Percentiles rank a stretch among this genome's conserved stretches.
Evolutionary conservation across 805 yeast genomes (phyloP).

Genomic region (Brettanomyces custersianus): DNA sequence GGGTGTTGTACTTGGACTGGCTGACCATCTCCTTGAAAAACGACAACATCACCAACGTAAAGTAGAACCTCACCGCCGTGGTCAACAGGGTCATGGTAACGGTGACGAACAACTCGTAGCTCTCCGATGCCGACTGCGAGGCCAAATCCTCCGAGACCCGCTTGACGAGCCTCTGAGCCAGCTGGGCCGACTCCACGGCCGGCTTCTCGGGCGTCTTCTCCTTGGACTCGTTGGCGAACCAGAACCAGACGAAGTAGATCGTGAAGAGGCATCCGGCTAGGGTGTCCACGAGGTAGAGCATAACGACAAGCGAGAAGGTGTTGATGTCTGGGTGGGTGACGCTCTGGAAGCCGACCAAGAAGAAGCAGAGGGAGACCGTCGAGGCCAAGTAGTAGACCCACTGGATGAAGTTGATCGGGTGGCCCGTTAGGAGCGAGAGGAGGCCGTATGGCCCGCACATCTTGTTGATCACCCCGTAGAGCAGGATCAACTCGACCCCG

Average conservation of each 20-base stretch:
- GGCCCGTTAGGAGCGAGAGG: slow-evolving; percentile 80
- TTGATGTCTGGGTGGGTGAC: slow-evolving; percentile 49
- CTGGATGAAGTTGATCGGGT: slow-evolving; percentile 73
- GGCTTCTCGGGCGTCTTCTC: background rate
- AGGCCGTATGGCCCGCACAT: slow-evolving; percentile 86
- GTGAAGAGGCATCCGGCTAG: slow-evolving; percentile 60
- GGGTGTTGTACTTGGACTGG: slow-evolving; percentile 29
- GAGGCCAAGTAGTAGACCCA: slow-evolving; percentile 72
- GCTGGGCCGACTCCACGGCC: slow-evolving; percentile 4
- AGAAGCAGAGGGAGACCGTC: slow-evolving; percentile 52
- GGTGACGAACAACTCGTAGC: slow-evolving; percentile 50
- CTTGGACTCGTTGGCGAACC: slow-evolving; percentile 43
- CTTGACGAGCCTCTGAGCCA: slow-evolving; percentile 4
- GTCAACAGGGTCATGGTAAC: slow-evolving; percentile 40
- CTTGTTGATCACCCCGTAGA: slow-evolving; percentile 73
- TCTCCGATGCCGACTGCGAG: slow-evolving; percentile 57
- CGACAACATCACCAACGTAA: slow-evolving; percentile 47
- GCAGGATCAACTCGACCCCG: slow-evolving; percentile 78
- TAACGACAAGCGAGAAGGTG: slow-evolving; percentile 52
- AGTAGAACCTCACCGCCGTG: slow-evolving; percentile 45
- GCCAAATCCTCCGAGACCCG: slow-evolving; percentile 18
- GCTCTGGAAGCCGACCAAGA: slow-evolving; percentile 45
- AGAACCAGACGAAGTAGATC: slow-evolving; percentile 59
- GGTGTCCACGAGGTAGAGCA: slow-evolving; percentile 62
- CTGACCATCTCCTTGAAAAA: slow-evolving; percentile 50